A percentile compares a stretch with the other conserved stretches of the same genome.
These are phyloP conservation scores for Funneliformis mosseae DNA, from an alignment of 192 early-diverging fungal genomes.

Conservation along the genomic window DNA sequence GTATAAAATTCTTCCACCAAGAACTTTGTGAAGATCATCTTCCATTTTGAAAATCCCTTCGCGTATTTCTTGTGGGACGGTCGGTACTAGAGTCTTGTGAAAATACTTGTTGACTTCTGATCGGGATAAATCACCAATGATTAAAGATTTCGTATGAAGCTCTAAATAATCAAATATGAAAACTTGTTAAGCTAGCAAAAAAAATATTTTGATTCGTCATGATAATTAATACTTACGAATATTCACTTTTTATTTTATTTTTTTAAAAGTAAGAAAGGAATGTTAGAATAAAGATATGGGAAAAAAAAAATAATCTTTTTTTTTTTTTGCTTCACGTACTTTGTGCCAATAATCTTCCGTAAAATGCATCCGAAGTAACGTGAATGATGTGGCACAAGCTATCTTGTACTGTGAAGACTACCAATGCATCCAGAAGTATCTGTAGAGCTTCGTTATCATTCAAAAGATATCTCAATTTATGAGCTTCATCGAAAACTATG, in stretches of 20 bases:
- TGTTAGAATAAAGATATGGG: background rate
- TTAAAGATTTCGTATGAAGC: background rate
- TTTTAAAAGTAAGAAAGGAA: background rate
- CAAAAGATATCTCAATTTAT: slow-evolving; percentile 6
- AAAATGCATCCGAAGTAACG: background rate
- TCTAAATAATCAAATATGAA: background rate
- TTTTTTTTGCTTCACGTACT: background rate
- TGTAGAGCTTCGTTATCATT: slow-evolving; percentile 4
- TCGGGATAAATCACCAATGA: slow-evolving; percentile 1
- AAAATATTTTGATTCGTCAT: too few relatives aligned
- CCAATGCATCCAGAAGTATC: background rate
- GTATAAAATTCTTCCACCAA: slow-evolving; percentile 5
- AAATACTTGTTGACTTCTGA: background rate
- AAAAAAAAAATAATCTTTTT: background rate
- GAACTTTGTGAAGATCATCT: background rate
- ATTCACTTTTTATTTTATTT: background rate
- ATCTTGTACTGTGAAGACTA: background rate
- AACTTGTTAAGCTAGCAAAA: too few relatives aligned
- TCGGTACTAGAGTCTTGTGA: background rate
- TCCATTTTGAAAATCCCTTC: background rate
- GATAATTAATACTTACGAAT: background rate
- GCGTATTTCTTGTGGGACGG: slow-evolving; percentile 1
- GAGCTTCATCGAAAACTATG: background rate
- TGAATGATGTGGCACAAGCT: slow-evolving; percentile 4
- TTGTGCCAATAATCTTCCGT: background rate